Evolutionary conservation across 179 eudicot species (phyloP).

Genomic region (Gypsophila paniculata): DNA sequence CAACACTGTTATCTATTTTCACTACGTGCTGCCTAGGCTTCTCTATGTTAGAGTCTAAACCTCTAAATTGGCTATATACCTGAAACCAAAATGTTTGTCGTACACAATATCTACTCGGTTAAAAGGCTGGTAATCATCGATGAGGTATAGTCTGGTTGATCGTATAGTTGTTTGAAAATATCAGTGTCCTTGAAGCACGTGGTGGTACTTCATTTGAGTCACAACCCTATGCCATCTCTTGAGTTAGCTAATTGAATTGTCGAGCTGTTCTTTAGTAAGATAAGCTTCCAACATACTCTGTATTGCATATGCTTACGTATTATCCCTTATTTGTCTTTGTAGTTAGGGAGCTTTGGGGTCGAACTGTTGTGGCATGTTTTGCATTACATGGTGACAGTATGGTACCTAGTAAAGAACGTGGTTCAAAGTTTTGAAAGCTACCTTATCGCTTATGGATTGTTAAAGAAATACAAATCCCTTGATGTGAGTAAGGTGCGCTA

Average conservation of each 20-base stretch:
- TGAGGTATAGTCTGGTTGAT: not conserved
- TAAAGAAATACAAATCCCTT: slow-evolving; percentile 41
- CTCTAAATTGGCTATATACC: too few relatives aligned
- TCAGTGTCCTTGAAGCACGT: not conserved
- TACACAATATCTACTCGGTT: not conserved
- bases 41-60: not conserved
- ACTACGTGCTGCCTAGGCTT: not conserved
- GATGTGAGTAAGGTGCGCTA: slow-evolving; percentile 54
- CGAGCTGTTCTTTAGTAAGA: not conserved
- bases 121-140: not conserved
- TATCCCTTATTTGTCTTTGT: slow-evolving; percentile 27
- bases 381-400: slow-evolving; percentile 50
- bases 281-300: not conserved
- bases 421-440: slow-evolving; percentile 51
- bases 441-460: slow-evolving; percentile 43
- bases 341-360: slow-evolving; percentile 45
- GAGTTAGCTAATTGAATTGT: not conserved
- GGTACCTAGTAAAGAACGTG: slow-evolving; percentile 34
- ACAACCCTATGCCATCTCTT: not conserved
- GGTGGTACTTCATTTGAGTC: not conserved
- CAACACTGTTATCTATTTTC: not conserved
- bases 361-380: slow-evolving; percentile 46
- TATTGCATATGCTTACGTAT: not conserved
- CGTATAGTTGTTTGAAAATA: not conserved
- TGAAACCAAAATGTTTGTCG: not conserved